phyloP scores from a whole-genome alignment of 202 grass and related monocot genomes.

The Panicum hallii region DNA sequence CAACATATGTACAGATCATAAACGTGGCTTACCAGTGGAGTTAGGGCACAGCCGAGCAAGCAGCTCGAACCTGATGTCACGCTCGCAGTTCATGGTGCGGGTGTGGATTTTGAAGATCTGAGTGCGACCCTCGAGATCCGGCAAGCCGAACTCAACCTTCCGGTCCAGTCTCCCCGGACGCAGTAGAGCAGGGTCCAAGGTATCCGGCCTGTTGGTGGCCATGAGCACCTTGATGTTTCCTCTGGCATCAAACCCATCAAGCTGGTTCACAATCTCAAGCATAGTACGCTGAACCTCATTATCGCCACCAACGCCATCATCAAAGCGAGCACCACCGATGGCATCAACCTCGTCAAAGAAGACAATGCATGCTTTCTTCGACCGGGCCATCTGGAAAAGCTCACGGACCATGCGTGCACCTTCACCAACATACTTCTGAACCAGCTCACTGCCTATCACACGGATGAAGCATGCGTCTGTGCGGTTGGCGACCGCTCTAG shows the following conservation, averaged over 20 bases:
- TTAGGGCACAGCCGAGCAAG: constrained; percentile 91
- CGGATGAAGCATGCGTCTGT: constrained; percentile 96
- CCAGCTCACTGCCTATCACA: constrained; percentile 93
- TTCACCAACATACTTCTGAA: constrained; percentile 95
- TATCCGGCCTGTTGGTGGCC: constrained; percentile 96
- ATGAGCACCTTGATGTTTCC: constrained; percentile 99
- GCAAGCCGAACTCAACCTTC: constrained; percentile 88
- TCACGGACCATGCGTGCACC: constrained; percentile 92
- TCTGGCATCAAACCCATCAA: constrained; percentile 95
- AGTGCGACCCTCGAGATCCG: constrained; percentile 82
- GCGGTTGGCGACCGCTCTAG: constrained; percentile 88
- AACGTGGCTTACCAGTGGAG: constrained; percentile 64
- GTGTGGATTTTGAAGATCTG: constrained; percentile 98
- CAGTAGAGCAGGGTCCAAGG: constrained; percentile 84
- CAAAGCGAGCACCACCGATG: constrained; percentile 93
- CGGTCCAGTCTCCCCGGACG: constrained; percentile 87
- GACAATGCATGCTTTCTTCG: constrained; percentile 95
- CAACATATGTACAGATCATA: no score
- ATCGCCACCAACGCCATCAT: constrained; percentile 91
- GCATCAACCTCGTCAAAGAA: constrained; percentile 99
- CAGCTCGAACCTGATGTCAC: constrained; percentile 86
- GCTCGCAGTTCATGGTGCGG: constrained; percentile 87
- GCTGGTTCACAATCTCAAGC: constrained; percentile 98
- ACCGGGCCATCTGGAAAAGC: constrained; percentile 96
- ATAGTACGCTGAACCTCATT: constrained; percentile 97